Evolutionary conservation across 1,284 basidiomycete genomes (phyloP).

Genomic region (Trametes sp.): DNA sequence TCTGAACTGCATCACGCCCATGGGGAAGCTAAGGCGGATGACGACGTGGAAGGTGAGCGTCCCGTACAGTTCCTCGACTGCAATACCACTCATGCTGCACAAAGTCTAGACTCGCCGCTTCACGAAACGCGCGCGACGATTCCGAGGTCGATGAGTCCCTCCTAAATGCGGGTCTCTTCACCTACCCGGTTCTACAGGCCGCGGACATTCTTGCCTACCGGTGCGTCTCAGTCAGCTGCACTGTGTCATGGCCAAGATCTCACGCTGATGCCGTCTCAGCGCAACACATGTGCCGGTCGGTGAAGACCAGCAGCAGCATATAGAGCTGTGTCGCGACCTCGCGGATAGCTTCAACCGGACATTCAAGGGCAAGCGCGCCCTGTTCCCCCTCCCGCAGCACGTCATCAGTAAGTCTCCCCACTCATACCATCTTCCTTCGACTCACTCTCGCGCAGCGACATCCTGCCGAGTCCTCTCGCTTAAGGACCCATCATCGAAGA

Average conservation of each 20-base stretch:
- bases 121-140: conserved; percentile 76
- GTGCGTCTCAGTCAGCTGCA: conserved; percentile 49
- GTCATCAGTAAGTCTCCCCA: conserved; percentile 72
- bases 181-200: conserved; percentile 94
- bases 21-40: conserved; percentile 89
- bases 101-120: conserved; percentile 79
- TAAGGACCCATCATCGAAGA: conserved; percentile 86
- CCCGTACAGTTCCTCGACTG: too few relatives aligned
- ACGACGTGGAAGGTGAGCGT: conserved; percentile 90
- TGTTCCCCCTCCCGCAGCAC: conserved; percentile 80
- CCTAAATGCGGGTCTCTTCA: conserved; percentile 86
- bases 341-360: conserved; percentile 85
- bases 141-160: conserved; percentile 84
- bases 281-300: conserved; percentile 95
- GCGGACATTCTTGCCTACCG: conserved; percentile 92
- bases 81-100: conserved; percentile 8
- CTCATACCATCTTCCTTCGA: background rate
- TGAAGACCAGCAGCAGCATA: conserved; percentile 94
- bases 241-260: background rate
- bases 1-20: conserved; percentile 83
- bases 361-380: conserved; percentile 49
- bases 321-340: conserved; percentile 87
- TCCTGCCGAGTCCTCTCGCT: conserved; percentile 85
- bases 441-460: conserved; percentile 60
- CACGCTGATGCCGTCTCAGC: conserved; percentile 47